Base-by-base conservation (phyloP, 345 rosid genomes). In the Salix brachista region DNA sequence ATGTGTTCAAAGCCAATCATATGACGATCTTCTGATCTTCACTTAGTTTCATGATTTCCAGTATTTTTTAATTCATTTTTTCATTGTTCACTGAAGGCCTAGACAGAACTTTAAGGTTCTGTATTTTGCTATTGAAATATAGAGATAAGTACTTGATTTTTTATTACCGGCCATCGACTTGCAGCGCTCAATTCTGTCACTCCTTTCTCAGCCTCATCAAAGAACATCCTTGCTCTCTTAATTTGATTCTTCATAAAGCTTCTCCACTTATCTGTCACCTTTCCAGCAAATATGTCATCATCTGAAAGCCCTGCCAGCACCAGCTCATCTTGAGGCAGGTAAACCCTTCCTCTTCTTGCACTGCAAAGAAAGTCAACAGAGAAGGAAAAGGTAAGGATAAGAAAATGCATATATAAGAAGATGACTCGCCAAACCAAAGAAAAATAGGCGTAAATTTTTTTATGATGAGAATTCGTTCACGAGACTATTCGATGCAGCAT, bases 111-210 rank as follows among this genome's bases (percentile, higher is more conserved):
- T 67, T 9, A 19, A 8, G 34, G 26, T 23, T 50, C 16, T 56
- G 39, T 13, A 16, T 4, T 36, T 14, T 34, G 50, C 67, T 23
- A 32, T 67, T 23, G 13, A 28, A 14, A 46, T 75, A 50, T 69
- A 12, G 32, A 62, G 23, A 65, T 54, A 70, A 32, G 64, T 58
- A 36, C 1, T 39, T 48, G 75, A 75, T 70, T 65, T 62, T 78
- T 85, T 79, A 91, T 85, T 79, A 91, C 94, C 80, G 96, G 97
- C 96, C 97, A 91, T 89, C 97, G 80, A 73, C 97, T 93, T 8
- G 93, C 92, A 6, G 85, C 83, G 72, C 80, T 89, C 72, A 93
- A 88, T 85, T 90, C 91, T 1, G 87, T 74, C 28, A 93, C 92
- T 6, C 96, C 97, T 79, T 89, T 89, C 85, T 94, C 97, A 39